A percentile compares a stretch with the other conserved stretches of the same genome.
Conservation (phyloP, 345 rosid species). For the Brassica incana region DNA sequence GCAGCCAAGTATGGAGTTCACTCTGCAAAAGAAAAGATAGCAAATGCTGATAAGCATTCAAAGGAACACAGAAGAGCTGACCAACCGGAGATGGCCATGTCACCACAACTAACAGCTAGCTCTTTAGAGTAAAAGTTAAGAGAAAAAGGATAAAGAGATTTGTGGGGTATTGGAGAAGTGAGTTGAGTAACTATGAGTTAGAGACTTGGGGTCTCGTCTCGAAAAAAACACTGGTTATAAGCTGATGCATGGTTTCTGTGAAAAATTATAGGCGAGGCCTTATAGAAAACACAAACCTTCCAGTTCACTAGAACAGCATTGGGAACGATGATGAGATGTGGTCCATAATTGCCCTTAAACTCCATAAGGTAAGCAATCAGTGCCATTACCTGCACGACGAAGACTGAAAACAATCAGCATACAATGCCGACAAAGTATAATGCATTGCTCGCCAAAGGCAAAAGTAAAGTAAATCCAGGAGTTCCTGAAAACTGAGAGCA, state of each 20-base stretch:
- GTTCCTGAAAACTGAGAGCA: slow-evolving; percentile 17
- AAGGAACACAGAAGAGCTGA: slow-evolving; percentile 17
- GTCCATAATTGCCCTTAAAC: slow-evolving; percentile 98
- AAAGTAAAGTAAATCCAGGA: slow-evolving; percentile 16
- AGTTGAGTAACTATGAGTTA: background rate
- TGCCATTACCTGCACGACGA: slow-evolving; percentile 81
- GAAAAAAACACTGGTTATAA: slow-evolving; percentile 1
- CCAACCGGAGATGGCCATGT: slow-evolving; percentile 21
- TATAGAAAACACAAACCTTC: slow-evolving; percentile 70
- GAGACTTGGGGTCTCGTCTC: slow-evolving; percentile 4
- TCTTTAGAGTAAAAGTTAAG: background rate
- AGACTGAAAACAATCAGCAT: slow-evolving; percentile 33
- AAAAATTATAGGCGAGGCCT: background rate
- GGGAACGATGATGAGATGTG: slow-evolving; percentile 99
- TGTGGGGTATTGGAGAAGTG: background rate
- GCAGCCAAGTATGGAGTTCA: slow-evolving; percentile 95
- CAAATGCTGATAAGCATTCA: slow-evolving; percentile 7
- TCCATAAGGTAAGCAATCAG: slow-evolving; percentile 99
- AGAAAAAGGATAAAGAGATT: slow-evolving; percentile 2
- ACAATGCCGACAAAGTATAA: slow-evolving; percentile 8
- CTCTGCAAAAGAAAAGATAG: slow-evolving; percentile 57
- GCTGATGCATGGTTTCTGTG: slow-evolving; percentile 8
- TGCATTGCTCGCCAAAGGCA: slow-evolving; percentile 16
- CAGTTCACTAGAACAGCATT: slow-evolving; percentile 98
- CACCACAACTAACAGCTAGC: slow-evolving; percentile 20